Percentiles rank a stretch among this genome's conserved stretches.
Evolutionary conservation across 257 asterid species (phyloP).

Genomic region (Solanum rostratum): DNA sequence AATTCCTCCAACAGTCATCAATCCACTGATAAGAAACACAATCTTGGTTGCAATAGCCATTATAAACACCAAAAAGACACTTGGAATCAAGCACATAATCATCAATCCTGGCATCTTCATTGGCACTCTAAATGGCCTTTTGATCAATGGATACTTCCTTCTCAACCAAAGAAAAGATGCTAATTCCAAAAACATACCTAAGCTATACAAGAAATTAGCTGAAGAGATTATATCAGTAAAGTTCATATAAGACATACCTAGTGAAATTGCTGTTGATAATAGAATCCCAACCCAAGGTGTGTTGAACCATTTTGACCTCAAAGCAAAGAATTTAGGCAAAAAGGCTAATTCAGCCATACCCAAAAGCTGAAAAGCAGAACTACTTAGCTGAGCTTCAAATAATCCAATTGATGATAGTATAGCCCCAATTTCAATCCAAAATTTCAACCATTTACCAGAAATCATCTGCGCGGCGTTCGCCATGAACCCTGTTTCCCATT

Average conservation of each 20-base stretch:
- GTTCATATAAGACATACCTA: constrained; percentile 48
- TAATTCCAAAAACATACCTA: constrained; percentile 74
- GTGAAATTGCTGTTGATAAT: constrained; percentile 35
- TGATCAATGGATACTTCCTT: constrained; percentile 31
- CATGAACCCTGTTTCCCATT: constrained; percentile 65
- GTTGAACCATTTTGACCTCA: constrained; percentile 45
- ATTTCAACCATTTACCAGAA: constrained; percentile 57
- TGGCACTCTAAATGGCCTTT: constrained; percentile 64
- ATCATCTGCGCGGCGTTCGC: constrained; percentile 44
- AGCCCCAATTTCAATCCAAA: constrained; percentile 69
- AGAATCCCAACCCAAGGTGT: constrained; percentile 74
- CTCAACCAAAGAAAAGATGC: constrained; percentile 62
- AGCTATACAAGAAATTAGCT: constrained; percentile 56
- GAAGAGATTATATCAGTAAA: constrained; percentile 41
- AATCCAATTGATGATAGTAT: constrained; percentile 48
- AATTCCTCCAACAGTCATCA: constrained; percentile 41
- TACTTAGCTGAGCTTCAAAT: constrained; percentile 67
- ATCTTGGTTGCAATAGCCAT: constrained; percentile 46
- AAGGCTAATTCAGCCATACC: constrained; percentile 56
- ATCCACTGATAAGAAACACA: constrained; percentile 38
- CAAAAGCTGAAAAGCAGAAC: constrained; percentile 40
- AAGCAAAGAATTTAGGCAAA: constrained; percentile 28
- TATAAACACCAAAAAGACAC: constrained; percentile 41
- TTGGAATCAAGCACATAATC: constrained; percentile 55
- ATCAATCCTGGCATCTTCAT: constrained; percentile 21